Evolutionary conservation across 768 basidiomycete species (phyloP), one percentile per base, ranked within the genome.

Genomic region (Boletus subparvulus): DNA sequence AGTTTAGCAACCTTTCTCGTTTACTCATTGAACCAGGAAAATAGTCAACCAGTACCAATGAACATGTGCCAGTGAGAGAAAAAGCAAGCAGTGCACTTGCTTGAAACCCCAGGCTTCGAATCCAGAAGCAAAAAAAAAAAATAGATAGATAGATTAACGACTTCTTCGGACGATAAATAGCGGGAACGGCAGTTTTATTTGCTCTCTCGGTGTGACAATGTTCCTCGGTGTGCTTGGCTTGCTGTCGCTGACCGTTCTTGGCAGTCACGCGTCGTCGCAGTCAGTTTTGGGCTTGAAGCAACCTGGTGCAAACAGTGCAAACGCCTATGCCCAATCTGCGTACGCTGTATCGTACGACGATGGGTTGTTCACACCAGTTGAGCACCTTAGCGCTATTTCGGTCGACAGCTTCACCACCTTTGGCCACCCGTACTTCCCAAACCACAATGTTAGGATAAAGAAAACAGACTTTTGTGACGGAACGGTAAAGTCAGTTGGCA

Each of bases 341-440:
- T 52, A 62, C 10, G 37, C 58, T 11, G 59, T 40, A 14, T 8
- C 65, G 19, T 70, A 63, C 43, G 67, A 71, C 35, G 61, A 69
- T 12, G 74, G 71, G 26, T 42, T 73, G 30, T 75, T 77, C 60
- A 67, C 65, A 1, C 74, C 76, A 3, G 33, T 72, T 0, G 77
- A 70, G 45, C 62, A 72, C 19, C 54, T 75, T n/a, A 50, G 55
- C 21, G 33, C 52, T 14, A 64, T 72, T 17, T 71, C 73, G 6
- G 63, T 62, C 24, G 58, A 67, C 4, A 56, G 59, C 19, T 82
- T 77, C 64, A 74, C 74, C 4, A 68, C 69, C 6, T 54, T 83
- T 35, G 54, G 60, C 17, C 80, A 83, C 47, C 79, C 78, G 2
- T 60, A 65, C 35, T 82, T 81, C 54, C 81, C 81, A 2, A 64